Percentiles rank a stretch among this genome's conserved stretches.
Conservation (phyloP, 2,329 filamentous ascomycete genomes). For the Amphichorda felina region DNA sequence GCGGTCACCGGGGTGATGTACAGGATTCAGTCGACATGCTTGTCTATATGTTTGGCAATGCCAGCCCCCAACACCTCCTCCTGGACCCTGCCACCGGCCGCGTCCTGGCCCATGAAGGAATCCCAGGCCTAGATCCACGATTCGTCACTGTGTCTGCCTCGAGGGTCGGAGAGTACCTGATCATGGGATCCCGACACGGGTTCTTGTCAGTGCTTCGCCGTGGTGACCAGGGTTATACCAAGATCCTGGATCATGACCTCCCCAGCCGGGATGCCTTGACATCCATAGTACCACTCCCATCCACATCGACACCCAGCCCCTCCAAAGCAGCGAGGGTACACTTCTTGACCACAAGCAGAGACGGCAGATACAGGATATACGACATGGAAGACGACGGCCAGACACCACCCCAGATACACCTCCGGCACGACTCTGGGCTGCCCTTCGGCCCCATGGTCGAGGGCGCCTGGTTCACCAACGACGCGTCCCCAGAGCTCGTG, state of each 20-base stretch:
- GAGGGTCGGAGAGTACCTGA: slow-evolving; percentile 25
- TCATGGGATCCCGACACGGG: slow-evolving; percentile 44
- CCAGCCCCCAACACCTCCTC: slow-evolving; percentile 27
- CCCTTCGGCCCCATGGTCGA: slow-evolving; percentile 70
- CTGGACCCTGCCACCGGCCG: slow-evolving; percentile 19
- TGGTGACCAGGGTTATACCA: slow-evolving; percentile 12
- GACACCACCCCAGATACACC: slow-evolving; percentile 17
- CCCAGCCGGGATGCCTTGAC: slow-evolving; percentile 56
- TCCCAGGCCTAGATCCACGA: slow-evolving; percentile 29
- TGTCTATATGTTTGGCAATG: slow-evolving; percentile 2
- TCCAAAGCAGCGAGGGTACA: slow-evolving; percentile 6
- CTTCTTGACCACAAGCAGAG: slow-evolving; percentile 65
- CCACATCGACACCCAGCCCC: slow-evolving; percentile 6
- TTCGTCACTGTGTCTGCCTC: slow-evolving; percentile 38
- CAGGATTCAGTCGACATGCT: slow-evolving; percentile 1
- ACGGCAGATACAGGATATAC: slow-evolving; percentile 64
- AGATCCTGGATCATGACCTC: slow-evolving; percentile 21
- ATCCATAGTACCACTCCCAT: slow-evolving; percentile 39
- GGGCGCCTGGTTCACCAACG: slow-evolving; percentile 46
- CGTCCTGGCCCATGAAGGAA: slow-evolving; percentile 14
- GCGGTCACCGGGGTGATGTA: too few relatives aligned
- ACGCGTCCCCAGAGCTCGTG: slow-evolving; percentile 42
- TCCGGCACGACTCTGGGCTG: slow-evolving; percentile 56
- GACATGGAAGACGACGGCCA: slow-evolving; percentile 14
- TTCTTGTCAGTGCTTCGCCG: slow-evolving; percentile 24